Percentiles rank a stretch among this genome's conserved stretches.
These are phyloP conservation scores for Pochonia chlamydosporia DNA, from an alignment of 2,329 filamentous ascomycete species.

Conservation along the genomic window DNA sequence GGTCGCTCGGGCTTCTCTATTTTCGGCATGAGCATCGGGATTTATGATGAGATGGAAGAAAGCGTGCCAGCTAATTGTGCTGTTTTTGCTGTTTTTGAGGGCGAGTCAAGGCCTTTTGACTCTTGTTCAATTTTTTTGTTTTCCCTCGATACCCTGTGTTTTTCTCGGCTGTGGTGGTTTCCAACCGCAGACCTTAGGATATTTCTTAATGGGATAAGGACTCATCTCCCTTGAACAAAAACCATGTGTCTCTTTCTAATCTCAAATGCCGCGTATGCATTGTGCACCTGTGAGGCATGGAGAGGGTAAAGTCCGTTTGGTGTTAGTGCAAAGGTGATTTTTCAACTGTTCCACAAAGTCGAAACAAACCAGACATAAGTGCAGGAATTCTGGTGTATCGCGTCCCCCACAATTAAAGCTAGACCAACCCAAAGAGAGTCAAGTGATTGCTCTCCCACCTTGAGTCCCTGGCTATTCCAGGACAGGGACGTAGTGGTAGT, in stretches of 20 bases:
- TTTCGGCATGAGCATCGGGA: not conserved
- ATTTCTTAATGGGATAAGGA: not conserved
- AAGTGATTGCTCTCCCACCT: too few species aligned
- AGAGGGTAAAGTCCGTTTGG: too few species aligned
- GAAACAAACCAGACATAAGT: too few species aligned
- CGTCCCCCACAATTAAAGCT: too few species aligned
- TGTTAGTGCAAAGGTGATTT: too few species aligned
- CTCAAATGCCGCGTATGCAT: too few species aligned
- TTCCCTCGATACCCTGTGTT: slow-evolving; percentile 18
- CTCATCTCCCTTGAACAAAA: not conserved
- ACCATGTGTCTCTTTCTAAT: not conserved
- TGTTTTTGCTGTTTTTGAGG: not conserved
- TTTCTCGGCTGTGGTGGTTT: slow-evolving; percentile 4
- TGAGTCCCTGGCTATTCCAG: too few species aligned
- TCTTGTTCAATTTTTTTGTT: not conserved
- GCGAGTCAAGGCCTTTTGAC: not conserved
- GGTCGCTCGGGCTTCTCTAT: not conserved
- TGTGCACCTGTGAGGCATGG: too few species aligned
- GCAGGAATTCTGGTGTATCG: too few species aligned
- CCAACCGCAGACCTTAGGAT: not conserved
- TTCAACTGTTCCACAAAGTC: too few species aligned
- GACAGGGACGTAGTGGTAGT: too few species aligned
- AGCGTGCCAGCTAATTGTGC: not conserved
- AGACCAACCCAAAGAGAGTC: too few species aligned
- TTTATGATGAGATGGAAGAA: slow-evolving; percentile 5